A percentile compares a stretch with the other conserved stretches of the same genome.
Conservation (phyloP, 2,329 filamentous ascomycete genomes). For the Claviceps digitariae region DNA sequence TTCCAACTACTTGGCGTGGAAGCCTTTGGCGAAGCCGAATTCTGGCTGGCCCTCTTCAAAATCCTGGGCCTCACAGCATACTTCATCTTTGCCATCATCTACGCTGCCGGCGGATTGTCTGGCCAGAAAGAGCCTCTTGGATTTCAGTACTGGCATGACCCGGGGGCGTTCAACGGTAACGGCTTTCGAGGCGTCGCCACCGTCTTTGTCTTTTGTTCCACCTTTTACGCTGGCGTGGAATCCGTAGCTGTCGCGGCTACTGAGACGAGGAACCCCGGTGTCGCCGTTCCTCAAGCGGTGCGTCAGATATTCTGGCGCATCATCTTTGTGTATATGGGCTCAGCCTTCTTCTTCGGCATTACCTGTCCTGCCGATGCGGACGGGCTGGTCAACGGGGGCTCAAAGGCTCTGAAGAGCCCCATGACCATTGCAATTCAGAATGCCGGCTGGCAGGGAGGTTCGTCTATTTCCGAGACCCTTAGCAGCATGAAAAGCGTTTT, state of each 20-base stretch:
- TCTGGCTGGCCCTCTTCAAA: slow-evolving; percentile 65
- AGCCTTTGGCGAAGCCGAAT: slow-evolving; percentile 67
- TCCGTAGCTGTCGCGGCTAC: slow-evolving; percentile 50
- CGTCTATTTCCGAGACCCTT: too few species aligned
- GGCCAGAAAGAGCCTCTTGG: slow-evolving; percentile 46
- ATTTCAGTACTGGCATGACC: slow-evolving; percentile 58
- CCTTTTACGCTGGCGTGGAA: slow-evolving; percentile 56
- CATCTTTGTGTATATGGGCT: slow-evolving; percentile 52
- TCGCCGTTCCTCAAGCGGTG: slow-evolving; percentile 43
- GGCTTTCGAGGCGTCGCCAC: slow-evolving; percentile 52
- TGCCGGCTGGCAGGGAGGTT: slow-evolving; percentile 56
- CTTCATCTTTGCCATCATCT: slow-evolving; percentile 61
- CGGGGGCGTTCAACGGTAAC: slow-evolving; percentile 53
- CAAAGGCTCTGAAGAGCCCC: slow-evolving; percentile 54
- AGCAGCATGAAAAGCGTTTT: too few species aligned
- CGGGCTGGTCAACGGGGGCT: slow-evolving; percentile 45
- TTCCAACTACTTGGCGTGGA: slow-evolving; percentile 61
- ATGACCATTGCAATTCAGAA: slow-evolving; percentile 64
- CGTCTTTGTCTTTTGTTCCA: slow-evolving; percentile 57
- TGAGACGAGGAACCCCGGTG: slow-evolving; percentile 43
- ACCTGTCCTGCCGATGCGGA: slow-evolving; percentile 57
- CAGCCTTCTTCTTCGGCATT: slow-evolving; percentile 61
- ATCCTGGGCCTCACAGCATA: slow-evolving; percentile 56
- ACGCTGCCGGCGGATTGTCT: slow-evolving; percentile 52
- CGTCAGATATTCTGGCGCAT: slow-evolving; percentile 49